phyloP scores from a whole-genome alignment of 306 rosid genomes.

The Cucumis melo region DNA sequence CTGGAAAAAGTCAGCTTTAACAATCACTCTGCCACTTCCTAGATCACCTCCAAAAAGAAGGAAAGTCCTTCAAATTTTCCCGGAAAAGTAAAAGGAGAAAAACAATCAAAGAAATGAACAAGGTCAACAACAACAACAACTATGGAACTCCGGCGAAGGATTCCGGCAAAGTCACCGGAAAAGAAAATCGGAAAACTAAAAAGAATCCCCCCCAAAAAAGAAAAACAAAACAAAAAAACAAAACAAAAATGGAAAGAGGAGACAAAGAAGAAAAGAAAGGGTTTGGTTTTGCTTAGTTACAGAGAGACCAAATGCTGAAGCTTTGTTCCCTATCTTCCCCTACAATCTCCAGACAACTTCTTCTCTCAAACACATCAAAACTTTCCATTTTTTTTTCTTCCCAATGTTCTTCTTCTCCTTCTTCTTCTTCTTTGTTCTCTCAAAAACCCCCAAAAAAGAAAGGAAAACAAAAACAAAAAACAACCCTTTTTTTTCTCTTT shows the following conservation, averaged over 20 bases:
- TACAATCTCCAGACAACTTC: conserved; percentile 26
- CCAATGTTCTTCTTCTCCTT: not conserved
- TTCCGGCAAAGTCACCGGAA: conserved; percentile 16
- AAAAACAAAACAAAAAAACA: conserved; percentile 9
- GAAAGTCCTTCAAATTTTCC: not conserved
- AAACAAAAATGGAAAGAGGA: not conserved
- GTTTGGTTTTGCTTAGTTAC: conserved; percentile 16
- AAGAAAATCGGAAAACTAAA: not conserved
- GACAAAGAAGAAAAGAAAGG: conserved; percentile 14
- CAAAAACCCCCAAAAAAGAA: not conserved
- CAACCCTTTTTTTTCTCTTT: not conserved
- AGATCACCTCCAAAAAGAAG: not conserved
- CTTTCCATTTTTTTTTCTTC: not conserved
- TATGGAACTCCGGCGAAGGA: not conserved
- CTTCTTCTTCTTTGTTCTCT: not conserved
- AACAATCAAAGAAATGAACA: not conserved
- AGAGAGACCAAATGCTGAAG: conserved; percentile 44
- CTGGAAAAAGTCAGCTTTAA: not conserved
- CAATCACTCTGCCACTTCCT: not conserved
- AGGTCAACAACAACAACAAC: not conserved
- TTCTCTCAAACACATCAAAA: not conserved
- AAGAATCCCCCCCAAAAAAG: no score
- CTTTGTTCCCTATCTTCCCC: conserved; percentile 42
- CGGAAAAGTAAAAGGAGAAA: not conserved
- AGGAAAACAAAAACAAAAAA: not conserved